Conservation (phyloP, 2,329 filamentous ascomycete genomes). For the Claviceps purpurea region DNA sequence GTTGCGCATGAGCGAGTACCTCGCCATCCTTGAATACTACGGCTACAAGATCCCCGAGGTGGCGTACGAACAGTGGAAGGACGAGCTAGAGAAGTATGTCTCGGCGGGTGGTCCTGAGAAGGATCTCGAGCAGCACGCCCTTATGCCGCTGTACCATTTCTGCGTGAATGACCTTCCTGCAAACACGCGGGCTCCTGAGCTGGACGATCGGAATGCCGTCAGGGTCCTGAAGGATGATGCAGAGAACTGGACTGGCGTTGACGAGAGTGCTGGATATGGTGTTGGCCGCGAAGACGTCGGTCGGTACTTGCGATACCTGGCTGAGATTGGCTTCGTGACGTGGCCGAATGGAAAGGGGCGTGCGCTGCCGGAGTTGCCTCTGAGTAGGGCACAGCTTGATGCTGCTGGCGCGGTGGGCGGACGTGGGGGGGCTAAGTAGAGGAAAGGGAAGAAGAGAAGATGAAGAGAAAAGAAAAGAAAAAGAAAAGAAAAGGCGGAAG, state of each 20-base stretch:
- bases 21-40: conserved; percentile 55
- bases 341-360: conserved; percentile 16
- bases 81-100: conserved; percentile 16
- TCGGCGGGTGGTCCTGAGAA: conserved; percentile 13
- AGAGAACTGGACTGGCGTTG: conserved; percentile 40
- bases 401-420: conserved; percentile 12
- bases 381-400: conserved; percentile 11
- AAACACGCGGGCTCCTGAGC: conserved; percentile 54
- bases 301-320: conserved; percentile 16
- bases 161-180: conserved; percentile 48
- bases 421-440: conserved; percentile 10
- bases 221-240: conserved; percentile 50
- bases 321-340: conserved; percentile 16
- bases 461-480: neutral
- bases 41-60: conserved; percentile 63
- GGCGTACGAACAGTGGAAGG: conserved; percentile 39
- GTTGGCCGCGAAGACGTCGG: conserved; percentile 15
- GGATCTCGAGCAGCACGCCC: conserved; percentile 16
- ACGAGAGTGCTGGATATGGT: conserved; percentile 35
- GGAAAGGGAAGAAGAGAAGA: neutral
- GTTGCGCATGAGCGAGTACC: conserved; percentile 36
- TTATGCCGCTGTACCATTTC: conserved; percentile 58
- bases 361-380: conserved; percentile 11
- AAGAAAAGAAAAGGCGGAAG: neutral
- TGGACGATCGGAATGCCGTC: conserved; percentile 48